Evolutionary conservation across 352 stramenopile species (phyloP), one percentile per base, ranked within the genome.

Genomic region (Plasmopara viticola): DNA sequence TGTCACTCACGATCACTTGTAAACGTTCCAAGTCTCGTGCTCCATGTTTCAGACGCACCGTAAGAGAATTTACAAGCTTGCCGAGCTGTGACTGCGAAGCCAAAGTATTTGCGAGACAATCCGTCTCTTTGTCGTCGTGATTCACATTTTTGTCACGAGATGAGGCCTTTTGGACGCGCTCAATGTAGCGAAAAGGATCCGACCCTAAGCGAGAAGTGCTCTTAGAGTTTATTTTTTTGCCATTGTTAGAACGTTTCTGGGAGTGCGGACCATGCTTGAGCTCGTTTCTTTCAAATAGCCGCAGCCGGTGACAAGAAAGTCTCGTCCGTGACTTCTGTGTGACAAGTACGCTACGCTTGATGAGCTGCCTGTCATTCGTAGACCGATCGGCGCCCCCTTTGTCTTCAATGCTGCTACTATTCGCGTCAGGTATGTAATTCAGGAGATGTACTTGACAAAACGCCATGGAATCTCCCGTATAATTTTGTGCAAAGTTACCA

Each of bases 301-400:
- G 66, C 9, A 84, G 51, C 8, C 73, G 73, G 45, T 73, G 51
- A 35, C 70, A 77, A 44, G 51, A 60, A 37, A 74, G 49, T 31
- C 70, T 72, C 10, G 56, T 53, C 10, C 67, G 48, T 12, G 47
- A 29, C 2, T 78, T 78, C 17, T 78, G 72, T 17, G 50, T 58
- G 38, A 84, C 41, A 13, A 84, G 31, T n/a, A 84, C 73, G 17
- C 68, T 73, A 43, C 72, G 72, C 38, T 71, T 75, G 3, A 80
- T 50, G 30, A 84, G 53, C 18, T 64, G 46, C n/a, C 46, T 49
- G 20, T 60, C 39, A 29, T 60, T 43, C 29, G 45, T 7, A n/a
- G 9, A 29, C 14, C 54, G 18, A 40, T 63, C 29, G 9, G 41
- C 7, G 5, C 18, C 25, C 29, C 9, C 5, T 51, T 46, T 20